Evolutionary conservation across 495 filamentous ascomycete genomes (phyloP).

Genomic region (Penicillium canariense): DNA sequence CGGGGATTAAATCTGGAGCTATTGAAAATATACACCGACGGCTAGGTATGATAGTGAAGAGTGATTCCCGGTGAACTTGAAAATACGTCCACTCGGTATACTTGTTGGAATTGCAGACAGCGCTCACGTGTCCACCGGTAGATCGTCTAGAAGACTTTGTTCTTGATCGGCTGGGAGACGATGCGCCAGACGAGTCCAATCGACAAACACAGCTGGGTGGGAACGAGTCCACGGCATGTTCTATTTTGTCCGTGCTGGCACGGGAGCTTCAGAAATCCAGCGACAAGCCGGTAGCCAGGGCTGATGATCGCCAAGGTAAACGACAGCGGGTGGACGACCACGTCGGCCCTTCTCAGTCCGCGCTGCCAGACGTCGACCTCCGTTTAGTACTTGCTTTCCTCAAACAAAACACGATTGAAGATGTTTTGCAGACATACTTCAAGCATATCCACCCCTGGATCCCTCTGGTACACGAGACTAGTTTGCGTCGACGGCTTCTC

Average conservation of each 20-base stretch:
- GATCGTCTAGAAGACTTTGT: not conserved
- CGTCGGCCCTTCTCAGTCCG: not conserved
- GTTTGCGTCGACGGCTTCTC: constrained; percentile 22
- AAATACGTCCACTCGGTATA: not conserved
- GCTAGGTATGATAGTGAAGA: constrained; percentile 21
- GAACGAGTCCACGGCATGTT: too few species aligned
- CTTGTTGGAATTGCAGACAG: not conserved
- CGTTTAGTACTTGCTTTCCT: constrained; percentile 2
- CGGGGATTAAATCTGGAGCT: constrained; percentile 24
- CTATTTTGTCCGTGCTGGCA: too few species aligned
- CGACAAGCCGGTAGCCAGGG: not conserved
- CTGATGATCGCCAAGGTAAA: not conserved
- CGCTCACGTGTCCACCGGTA: not conserved
- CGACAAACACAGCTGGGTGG: too few species aligned
- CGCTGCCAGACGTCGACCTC: not conserved
- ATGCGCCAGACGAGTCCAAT: not conserved
- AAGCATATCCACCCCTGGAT: constrained; percentile 36
- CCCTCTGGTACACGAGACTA: constrained; percentile 33
- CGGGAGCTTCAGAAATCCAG: too few species aligned
- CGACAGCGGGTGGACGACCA: not conserved
- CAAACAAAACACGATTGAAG: constrained; percentile 2
- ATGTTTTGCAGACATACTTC: constrained; percentile 25
- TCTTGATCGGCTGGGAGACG: not conserved
- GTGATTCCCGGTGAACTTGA: not conserved
- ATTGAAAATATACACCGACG: constrained; percentile 24